A percentile compares a stretch with the other conserved stretches of the same genome.
phyloP scores from a whole-genome alignment of 352 stramenopile species.

The Globisporangium alternatum region DNA sequence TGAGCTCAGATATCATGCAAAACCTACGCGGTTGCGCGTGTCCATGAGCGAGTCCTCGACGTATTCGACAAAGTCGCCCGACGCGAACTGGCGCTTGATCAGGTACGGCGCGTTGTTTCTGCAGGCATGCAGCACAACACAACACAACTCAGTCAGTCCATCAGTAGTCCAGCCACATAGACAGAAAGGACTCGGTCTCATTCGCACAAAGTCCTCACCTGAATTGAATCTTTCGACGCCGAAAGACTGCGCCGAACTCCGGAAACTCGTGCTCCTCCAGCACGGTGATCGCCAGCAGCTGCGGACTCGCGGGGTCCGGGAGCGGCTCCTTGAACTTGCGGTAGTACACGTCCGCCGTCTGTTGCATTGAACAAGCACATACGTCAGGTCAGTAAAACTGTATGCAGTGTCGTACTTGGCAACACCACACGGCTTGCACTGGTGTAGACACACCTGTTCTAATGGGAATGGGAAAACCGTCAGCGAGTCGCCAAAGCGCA shows the following conservation, averaged over 20 bases:
- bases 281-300: conserved; percentile 39
- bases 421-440: neutral
- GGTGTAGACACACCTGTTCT: conserved; percentile 42
- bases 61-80: conserved; percentile 69
- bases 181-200: neutral
- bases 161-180: neutral
- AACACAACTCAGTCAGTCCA: neutral
- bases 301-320: conserved; percentile 47
- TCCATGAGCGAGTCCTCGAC: conserved; percentile 76
- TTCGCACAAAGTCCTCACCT: conserved; percentile 22
- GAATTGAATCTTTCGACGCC: conserved; percentile 56
- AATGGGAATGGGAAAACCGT: conserved; percentile 49
- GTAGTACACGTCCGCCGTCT: conserved; percentile 72
- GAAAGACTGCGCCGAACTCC: conserved; percentile 60
- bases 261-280: conserved; percentile 49
- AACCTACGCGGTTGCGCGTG: conserved; percentile 61
- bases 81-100: conserved; percentile 73
- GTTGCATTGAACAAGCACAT: neutral
- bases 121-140: conserved; percentile 3
- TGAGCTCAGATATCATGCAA: too few species aligned
- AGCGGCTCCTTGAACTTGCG: conserved; percentile 80
- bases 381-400: neutral
- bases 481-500: conserved; percentile 49
- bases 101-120: conserved; percentile 73
- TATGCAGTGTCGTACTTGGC: neutral